A percentile compares a stretch with the other conserved stretches of the same genome.
Conservation (phyloP, 202 grass and related monocot species). For the Brachypodium distachyon region DNA sequence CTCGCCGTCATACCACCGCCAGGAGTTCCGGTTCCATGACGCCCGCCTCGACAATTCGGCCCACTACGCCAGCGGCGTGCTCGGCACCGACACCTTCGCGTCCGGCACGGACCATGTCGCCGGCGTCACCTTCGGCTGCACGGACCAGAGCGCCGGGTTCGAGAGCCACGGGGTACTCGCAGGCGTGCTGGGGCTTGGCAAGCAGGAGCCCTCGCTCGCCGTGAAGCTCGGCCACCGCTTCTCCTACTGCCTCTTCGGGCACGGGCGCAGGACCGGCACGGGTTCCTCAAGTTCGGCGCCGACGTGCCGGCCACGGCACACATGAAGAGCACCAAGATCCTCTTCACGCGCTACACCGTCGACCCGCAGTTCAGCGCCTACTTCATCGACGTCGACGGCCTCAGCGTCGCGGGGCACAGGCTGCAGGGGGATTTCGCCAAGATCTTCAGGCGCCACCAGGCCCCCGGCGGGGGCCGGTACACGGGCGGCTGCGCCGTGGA, state of each 20-base stretch:
- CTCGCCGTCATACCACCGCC: not conserved
- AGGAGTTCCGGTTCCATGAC: not conserved
- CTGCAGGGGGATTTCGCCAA: too few relatives aligned
- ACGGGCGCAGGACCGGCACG: too few relatives aligned
- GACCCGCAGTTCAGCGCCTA: too few relatives aligned
- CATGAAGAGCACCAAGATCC: too few relatives aligned
- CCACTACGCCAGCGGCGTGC: not conserved
- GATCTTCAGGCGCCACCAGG: not conserved
- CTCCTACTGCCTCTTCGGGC: too few relatives aligned
- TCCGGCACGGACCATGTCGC: not conserved
- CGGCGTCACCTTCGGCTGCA: not conserved
- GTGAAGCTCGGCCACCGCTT: not conserved
- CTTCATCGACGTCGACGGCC: too few relatives aligned
- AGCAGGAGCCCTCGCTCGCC: not conserved
- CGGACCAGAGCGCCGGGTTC: not conserved
- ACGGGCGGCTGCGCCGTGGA: not conserved
- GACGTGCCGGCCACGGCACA: too few relatives aligned
- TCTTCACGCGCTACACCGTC: too few relatives aligned
- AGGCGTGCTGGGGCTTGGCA: not conserved
- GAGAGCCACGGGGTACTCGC: not conserved
- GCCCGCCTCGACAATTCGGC: not conserved
- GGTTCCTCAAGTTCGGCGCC: too few relatives aligned
- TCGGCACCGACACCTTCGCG: not conserved
- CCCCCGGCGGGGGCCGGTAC: not conserved
- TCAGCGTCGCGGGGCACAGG: not conserved